Evolutionary conservation across 768 basidiomycete genomes (phyloP).

Genomic region (Xerocomellus amylosporus): DNA sequence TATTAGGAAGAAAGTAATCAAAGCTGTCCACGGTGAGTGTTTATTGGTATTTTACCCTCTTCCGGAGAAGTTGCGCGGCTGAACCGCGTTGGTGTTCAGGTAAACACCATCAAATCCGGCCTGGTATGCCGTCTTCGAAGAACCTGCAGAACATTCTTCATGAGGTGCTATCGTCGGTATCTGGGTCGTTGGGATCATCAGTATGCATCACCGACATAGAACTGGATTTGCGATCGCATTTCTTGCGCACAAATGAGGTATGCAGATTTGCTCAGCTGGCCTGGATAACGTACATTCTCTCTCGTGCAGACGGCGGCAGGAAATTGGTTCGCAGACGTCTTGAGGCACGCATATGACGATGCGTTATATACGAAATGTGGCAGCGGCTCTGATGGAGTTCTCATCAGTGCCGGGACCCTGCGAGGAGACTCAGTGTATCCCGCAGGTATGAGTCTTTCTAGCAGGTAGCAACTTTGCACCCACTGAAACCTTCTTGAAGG

Average conservation of each 20-base stretch:
- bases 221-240: slow-evolving; percentile 73
- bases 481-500: slow-evolving; percentile 40
- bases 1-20: slow-evolving; percentile 63
- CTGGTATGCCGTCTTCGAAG: slow-evolving; percentile 54
- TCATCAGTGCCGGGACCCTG: slow-evolving; percentile 82
- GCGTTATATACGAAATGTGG: slow-evolving; percentile 53
- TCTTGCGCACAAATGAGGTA: slow-evolving; percentile 72
- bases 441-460: slow-evolving; percentile 49
- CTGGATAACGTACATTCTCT: not conserved
- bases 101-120: slow-evolving; percentile 58
- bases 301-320: slow-evolving; percentile 54
- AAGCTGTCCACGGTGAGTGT: slow-evolving; percentile 51
- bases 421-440: slow-evolving; percentile 85
- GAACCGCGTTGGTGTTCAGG: slow-evolving; percentile 38
- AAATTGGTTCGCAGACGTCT: slow-evolving; percentile 84
- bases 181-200: slow-evolving; percentile 64
- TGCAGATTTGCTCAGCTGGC: not conserved
- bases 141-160: slow-evolving; percentile 58
- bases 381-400: slow-evolving; percentile 72
- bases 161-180: slow-evolving; percentile 63
- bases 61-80: not conserved
- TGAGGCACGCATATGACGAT: slow-evolving; percentile 79
- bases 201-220: slow-evolving; percentile 66
- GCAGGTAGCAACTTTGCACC: not conserved
- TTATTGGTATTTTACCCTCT: not conserved